Conservation (phyloP, 169 alveolate species). For the Cardiosporidium cionae region DNA sequence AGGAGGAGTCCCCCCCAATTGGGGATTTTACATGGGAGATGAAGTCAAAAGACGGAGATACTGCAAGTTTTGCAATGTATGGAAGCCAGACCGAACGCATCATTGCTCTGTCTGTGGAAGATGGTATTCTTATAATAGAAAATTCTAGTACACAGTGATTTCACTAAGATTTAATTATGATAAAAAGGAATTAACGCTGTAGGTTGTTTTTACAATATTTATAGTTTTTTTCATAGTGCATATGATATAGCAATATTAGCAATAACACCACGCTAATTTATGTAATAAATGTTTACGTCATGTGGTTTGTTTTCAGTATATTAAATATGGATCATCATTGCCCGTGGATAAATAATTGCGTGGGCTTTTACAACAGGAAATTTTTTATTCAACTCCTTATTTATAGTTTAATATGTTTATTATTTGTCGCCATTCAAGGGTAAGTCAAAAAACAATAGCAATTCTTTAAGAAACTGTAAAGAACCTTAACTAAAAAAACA, state of each 20-base stretch:
- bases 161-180: too few species aligned
- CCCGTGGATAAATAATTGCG: slow-evolving; percentile 97
- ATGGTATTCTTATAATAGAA: slow-evolving; percentile 42
- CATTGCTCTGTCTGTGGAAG: slow-evolving; percentile 94
- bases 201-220: too few species aligned
- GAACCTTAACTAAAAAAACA: not conserved
- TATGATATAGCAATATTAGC: too few species aligned
- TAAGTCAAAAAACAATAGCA: not conserved
- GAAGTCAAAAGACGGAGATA: slow-evolving; percentile 86
- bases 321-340: slow-evolving; percentile 97
- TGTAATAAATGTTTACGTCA: too few species aligned
- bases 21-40: slow-evolving; percentile 97
- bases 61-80: slow-evolving; percentile 89
- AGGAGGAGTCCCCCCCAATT: slow-evolving; percentile 85
- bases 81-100: slow-evolving; percentile 97
- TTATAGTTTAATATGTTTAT: slow-evolving; percentile 57
- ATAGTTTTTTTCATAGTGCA: not conserved
- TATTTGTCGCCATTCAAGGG: slow-evolving; percentile 15
- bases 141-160: too few species aligned
- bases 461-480: not conserved
- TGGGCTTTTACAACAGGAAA: slow-evolving; percentile 91
- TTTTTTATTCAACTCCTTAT: slow-evolving; percentile 84
- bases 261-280: too few species aligned
- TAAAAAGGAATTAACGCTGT: too few species aligned
- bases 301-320: slow-evolving; percentile 61